These are phyloP conservation scores for Aspergillus arachidicola DNA, from an alignment of 2,329 filamentous ascomycete species.

Conservation along the genomic window DNA sequence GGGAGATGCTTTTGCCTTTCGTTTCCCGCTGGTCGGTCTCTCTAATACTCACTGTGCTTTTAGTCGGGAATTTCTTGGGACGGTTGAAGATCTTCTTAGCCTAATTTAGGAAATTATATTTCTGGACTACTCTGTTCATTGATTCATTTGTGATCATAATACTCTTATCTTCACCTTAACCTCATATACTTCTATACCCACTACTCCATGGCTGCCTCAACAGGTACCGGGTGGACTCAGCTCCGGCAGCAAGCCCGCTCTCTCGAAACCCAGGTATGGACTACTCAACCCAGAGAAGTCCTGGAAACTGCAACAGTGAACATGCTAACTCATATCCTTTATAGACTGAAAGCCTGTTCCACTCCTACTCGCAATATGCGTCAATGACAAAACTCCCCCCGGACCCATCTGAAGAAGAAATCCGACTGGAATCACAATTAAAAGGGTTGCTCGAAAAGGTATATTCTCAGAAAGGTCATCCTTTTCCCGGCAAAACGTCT, in stretches of 20 bases:
- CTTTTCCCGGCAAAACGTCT: background rate
- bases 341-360: constrained; percentile 77
- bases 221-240: constrained; percentile 81
- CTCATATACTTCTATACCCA: background rate
- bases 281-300: background rate
- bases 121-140: background rate
- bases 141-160: background rate
- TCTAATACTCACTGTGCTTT: background rate
- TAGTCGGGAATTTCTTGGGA: background rate
- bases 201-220: constrained; percentile 56
- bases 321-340: background rate
- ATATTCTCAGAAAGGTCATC: background rate
- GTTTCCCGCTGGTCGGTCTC: background rate
- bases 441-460: constrained; percentile 73
- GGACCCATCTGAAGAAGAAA: constrained; percentile 84
- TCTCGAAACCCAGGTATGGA: constrained; percentile 80
- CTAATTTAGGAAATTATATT: background rate
- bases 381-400: constrained; percentile 75
- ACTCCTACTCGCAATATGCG: constrained; percentile 86
- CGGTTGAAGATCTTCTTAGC: background rate
- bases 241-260: constrained; percentile 88
- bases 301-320: background rate
- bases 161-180: background rate
- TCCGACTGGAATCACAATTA: constrained; percentile 75
- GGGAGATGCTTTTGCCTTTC: background rate